Evolutionary conservation across 2,329 filamentous ascomycete genomes (phyloP), one percentile per base, ranked within the genome.

Genomic region (Penicillium sp.): DNA sequence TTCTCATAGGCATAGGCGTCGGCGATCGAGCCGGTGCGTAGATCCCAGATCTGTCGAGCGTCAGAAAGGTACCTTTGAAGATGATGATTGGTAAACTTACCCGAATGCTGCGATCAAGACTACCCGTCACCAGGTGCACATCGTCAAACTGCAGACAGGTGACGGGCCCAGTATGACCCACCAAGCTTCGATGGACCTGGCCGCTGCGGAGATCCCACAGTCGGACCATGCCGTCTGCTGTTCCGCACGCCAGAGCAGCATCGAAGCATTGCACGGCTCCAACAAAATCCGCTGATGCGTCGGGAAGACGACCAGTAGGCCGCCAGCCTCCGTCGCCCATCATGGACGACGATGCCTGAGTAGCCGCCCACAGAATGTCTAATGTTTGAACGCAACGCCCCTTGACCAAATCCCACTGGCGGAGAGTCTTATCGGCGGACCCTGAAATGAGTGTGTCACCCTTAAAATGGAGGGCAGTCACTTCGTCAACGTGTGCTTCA

Each of bases 321-420:
- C 85, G 77, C 89, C 89, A 96, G 43, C 70, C 69, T n/a, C 34
- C 46, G 31, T 73, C 74, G 2, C 76, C 73, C 34, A 74, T 75
- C 38, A 85, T 74, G 4, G 77, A 81, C 26, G 81, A 79, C 7
- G 81, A 85, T 9, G 87, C 86, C 67, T 95, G 89, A 2, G 92
- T 89, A 3, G 92, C 89, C 7, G 92, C 92, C 92, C 92, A 98
- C 62, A 98, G 84, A 5, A 98, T 90, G 65, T 98, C 92, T 32
- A 98, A 72, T 2, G 92, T 98, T 66, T 98, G 92, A 37, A 98
- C 85, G 63, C 92, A 96, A 32, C 92, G 84, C n/a, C 92, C 92
- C 62, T 89, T 95, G 55, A 90, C 85, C 33, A 98, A 74, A 70
- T 98, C 92, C 92, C 92, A 98, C 63, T 98, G 92, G 30, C 92